These are phyloP conservation scores for Pulveroboletus sp. DNA, from an alignment of 768 basidiomycete species.

Conservation along the genomic window DNA sequence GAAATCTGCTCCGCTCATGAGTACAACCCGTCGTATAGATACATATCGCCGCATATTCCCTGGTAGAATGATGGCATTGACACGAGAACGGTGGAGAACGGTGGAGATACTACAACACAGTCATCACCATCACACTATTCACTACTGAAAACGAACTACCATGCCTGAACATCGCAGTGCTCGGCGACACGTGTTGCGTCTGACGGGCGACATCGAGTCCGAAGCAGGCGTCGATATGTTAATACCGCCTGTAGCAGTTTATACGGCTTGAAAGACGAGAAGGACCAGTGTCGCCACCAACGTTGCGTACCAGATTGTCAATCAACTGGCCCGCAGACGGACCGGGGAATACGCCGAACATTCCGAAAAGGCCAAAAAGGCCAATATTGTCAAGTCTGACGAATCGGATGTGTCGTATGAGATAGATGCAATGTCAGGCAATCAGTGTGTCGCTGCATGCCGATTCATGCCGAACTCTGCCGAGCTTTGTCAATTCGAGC, in stretches of 20 bases:
- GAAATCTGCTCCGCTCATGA: conserved; percentile 41
- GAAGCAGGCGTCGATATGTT: conserved; percentile 67
- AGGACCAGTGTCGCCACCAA: conserved; percentile 51
- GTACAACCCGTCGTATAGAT: neutral
- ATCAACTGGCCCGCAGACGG: conserved; percentile 68
- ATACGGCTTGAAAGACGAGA: conserved; percentile 56
- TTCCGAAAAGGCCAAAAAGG: conserved; percentile 71
- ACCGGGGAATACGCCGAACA: conserved; percentile 65
- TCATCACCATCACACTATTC: conserved; percentile 7
- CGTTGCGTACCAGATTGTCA: conserved; percentile 74
- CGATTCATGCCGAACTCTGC: no score
- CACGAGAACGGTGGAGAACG: conserved; percentile 59
- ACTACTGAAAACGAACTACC: conserved; percentile 5
- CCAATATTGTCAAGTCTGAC: conserved; percentile 45
- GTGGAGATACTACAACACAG: conserved; percentile 29
- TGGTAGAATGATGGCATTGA: conserved; percentile 78
- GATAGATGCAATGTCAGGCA: neutral
- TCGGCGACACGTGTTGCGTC: conserved; percentile 65
- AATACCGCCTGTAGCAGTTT: conserved; percentile 67
- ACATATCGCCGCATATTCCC: conserved; percentile 34
- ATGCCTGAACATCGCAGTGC: conserved; percentile 58
- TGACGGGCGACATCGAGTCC: conserved; percentile 77
- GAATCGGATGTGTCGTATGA: neutral
- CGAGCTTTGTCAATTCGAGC: no score
- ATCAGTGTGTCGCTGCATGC: no score